Base-by-base conservation (phyloP, 2,329 filamentous ascomycete species). In the Apiospora saccharicola region DNA sequence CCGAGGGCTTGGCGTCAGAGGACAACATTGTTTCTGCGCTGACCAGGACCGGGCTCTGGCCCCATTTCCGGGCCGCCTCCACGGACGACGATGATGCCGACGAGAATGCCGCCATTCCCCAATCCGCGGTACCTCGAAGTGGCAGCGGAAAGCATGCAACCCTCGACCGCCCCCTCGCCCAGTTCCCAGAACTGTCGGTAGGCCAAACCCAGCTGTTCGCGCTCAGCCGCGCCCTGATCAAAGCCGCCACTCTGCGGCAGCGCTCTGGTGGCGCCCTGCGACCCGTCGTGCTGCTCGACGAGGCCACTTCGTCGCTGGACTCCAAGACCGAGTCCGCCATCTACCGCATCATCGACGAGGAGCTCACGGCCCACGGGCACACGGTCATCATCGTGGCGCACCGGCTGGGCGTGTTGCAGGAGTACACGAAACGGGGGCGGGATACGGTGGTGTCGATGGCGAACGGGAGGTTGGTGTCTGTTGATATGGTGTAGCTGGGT, bases 361-460 rank as follows among this genome's bases (percentile, higher is more conserved):
- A 83, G 30, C 79, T 79, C 57, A 73, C 72, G 0, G 30, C 37
- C 2, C 73, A 74, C 14, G 75, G 75, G 0, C 72, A 83, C 53
- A 83, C 82, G 0, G 79, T 82, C 4, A 76, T 84, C 8, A 77
- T 81, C 46, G 77, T 84, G 49, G 76, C 82, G 1, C 82, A 83
- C 77, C 76, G 81, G 70, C 51, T 83, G 10, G 76, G 77, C 26
- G 77, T 44, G 43, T 13, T 44, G 43, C 43, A 44, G 43, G 43
- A 14, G 43, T 16, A 44, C 43, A 44, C 43, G 16, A 44, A 13
- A 13, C 2, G 12, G 5, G 43, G 43, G 43, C 13, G 43, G 43
- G 43, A 44, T 16, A 44, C 43, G 43, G 43, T 44, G 13, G 43
- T 44, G 13, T 44, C 43, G 43, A 44, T 44, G 43, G 43, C 13